Percentiles rank a stretch among this genome's conserved stretches.
phyloP scores from a whole-genome alignment of 495 filamentous ascomycete species.

The Cercophora samala region DNA sequence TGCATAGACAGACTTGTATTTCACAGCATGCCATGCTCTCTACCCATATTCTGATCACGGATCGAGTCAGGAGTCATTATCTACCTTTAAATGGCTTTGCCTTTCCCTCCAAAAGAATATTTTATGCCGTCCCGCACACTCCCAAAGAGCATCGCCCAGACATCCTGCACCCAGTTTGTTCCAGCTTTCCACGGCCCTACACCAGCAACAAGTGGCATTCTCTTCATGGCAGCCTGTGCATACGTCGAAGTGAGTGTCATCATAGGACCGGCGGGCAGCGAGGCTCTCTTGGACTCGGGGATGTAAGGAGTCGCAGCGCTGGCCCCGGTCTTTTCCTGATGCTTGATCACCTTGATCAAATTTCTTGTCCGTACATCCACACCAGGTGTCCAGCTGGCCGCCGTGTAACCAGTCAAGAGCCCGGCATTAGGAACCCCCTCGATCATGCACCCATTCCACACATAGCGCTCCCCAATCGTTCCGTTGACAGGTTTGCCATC shows the following conservation, averaged over 20 bases:
- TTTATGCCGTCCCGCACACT: conserved; percentile 32
- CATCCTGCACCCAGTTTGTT: conserved; percentile 29
- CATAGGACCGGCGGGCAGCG: conserved; percentile 23
- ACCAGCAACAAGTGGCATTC: conserved; percentile 33
- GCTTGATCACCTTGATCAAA: conserved; percentile 38
- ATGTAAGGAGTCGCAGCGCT: conserved; percentile 30
- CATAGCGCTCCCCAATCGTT: conserved; percentile 53
- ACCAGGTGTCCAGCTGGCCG: conserved; percentile 56
- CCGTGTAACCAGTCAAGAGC: conserved; percentile 46
- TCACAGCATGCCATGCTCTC: too few species aligned
- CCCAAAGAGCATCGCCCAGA: conserved; percentile 28
- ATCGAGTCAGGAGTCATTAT: neutral
- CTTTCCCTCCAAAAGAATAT: conserved; percentile 23
- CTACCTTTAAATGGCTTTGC: conserved; percentile 13
- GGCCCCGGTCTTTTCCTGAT: conserved; percentile 37
- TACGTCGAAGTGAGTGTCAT: conserved; percentile 34
- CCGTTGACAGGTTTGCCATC: conserved; percentile 53
- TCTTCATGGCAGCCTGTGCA: conserved; percentile 28
- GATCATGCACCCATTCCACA: conserved; percentile 49
- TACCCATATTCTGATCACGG: neutral
- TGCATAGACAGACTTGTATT: neutral
- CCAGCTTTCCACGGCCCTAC: conserved; percentile 39
- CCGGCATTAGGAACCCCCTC: conserved; percentile 41
- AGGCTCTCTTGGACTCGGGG: conserved; percentile 17
- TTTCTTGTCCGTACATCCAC: conserved; percentile 35